A percentile compares a stretch with the other conserved stretches of the same genome.
Evolutionary conservation across 2,329 filamentous ascomycete species (phyloP).

Genomic region (Ophiocordyceps unilateralis): DNA sequence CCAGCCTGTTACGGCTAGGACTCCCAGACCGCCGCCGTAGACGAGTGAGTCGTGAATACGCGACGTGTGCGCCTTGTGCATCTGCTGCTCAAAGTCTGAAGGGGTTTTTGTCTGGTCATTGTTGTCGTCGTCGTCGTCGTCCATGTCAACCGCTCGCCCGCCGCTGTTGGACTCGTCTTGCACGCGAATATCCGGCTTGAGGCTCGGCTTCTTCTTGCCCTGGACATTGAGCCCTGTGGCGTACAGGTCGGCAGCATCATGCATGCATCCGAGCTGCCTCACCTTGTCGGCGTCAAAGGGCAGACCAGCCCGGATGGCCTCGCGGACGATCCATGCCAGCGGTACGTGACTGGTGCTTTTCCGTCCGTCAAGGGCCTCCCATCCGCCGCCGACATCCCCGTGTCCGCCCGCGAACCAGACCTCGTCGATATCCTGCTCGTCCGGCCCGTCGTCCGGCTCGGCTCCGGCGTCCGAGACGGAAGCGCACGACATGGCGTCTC

Average conservation of each 20-base stretch:
- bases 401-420: slow-evolving; percentile 70
- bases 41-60: slow-evolving; percentile 54
- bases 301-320: slow-evolving; percentile 45
- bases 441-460: slow-evolving; percentile 21
- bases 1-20: slow-evolving; percentile 46
- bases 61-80: slow-evolving; percentile 37
- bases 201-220: neutral
- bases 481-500: slow-evolving; percentile 13
- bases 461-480: slow-evolving; percentile 12
- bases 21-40: slow-evolving; percentile 41
- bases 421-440: slow-evolving; percentile 55
- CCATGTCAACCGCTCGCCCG: slow-evolving; percentile 1
- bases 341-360: slow-evolving; percentile 53
- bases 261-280: slow-evolving; percentile 41
- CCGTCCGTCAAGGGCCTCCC: slow-evolving; percentile 37
- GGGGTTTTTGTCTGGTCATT: slow-evolving; percentile 6
- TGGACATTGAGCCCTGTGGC: neutral
- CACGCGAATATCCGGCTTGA: slow-evolving; percentile 9
- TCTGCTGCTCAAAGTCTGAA: slow-evolving; percentile 36
- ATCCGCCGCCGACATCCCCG: slow-evolving; percentile 64
- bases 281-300: slow-evolving; percentile 54
- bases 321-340: slow-evolving; percentile 51
- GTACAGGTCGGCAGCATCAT: slow-evolving; percentile 3
- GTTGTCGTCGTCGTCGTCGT: slow-evolving; percentile 8
- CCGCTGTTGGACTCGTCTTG: slow-evolving; percentile 5